Conservation (phyloP, 805 yeast species). For the Metschnikowia colocasiae region DNA sequence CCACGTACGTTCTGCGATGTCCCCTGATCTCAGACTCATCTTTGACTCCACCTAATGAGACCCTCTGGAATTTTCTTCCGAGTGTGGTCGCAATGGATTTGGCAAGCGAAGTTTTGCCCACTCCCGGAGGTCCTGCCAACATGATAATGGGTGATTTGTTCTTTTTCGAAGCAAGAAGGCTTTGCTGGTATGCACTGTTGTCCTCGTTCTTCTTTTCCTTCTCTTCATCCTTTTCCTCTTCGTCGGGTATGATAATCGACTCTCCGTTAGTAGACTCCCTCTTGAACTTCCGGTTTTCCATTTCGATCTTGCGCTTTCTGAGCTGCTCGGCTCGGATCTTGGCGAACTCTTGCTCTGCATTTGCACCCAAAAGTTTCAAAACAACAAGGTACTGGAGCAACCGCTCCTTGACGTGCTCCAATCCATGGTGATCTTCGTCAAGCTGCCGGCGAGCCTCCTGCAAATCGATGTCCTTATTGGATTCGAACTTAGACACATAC, state of each 20-base stretch:
- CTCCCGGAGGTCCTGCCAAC: constrained; percentile 91
- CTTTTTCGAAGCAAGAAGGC: constrained; percentile 25
- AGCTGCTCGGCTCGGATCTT: constrained; percentile 9
- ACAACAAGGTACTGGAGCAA: constrained; percentile 79
- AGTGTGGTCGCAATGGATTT: constrained; percentile 73
- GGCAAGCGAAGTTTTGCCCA: constrained; percentile 86
- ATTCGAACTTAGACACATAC: constrained; percentile 27
- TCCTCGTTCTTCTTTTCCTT: constrained; percentile 23
- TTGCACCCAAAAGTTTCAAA: constrained; percentile 51
- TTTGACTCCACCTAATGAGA: constrained; percentile 82
- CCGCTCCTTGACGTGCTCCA: constrained; percentile 68
- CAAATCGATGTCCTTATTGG: constrained; percentile 49
- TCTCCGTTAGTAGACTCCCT: constrained; percentile 20
- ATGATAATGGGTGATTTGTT: constrained; percentile 70
- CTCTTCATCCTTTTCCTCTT: constrained; percentile 30
- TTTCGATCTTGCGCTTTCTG: constrained; percentile 7
- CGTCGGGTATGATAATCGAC: constrained; percentile 33
- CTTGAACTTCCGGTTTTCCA: constrained; percentile 17
- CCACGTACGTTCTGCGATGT: constrained; percentile 86
- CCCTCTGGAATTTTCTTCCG: constrained; percentile 70
- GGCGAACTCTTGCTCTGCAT: constrained; percentile 28
- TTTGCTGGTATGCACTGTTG: constrained; percentile 1
- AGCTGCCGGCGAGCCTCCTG: constrained; percentile 50
- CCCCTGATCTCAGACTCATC: constrained; percentile 91
- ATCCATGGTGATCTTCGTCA: constrained; percentile 77